Base-by-base conservation (phyloP, 345 rosid species). In the Jatropha curcas region DNA sequence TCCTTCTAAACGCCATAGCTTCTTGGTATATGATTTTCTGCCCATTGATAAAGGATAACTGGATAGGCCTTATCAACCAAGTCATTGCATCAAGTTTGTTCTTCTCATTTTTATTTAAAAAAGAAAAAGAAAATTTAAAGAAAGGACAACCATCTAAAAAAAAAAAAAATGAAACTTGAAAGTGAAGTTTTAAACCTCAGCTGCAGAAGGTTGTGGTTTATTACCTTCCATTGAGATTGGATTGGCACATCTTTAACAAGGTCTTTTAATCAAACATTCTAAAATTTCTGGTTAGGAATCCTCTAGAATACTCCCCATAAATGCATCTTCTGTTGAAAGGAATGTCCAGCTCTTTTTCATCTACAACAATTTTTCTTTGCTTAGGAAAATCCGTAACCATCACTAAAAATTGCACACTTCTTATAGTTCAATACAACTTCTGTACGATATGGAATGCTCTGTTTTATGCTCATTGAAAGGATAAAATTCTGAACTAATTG, bases 221-320 rank as follows among this genome's bases (percentile, higher is more conserved):
- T 19, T 60, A 74, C 55, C 67, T 28, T 72, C 33, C 2, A 0
- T 71, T n/a, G 48, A 34, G 76, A 71, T 70, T 69, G 70, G 79
- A 61, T 34, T 80, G 79, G 79, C 83, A 72, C 80, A 75, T 53
- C 45, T 43, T 13, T 13, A 17, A 4, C 51, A 46, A 46, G n/a
- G 1, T 10, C 11, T 9, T 41, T 41, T 41, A 41, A 41, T 41
- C 11, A 7, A 41, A 37, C 14, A 41, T 41, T 41, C 45, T 41
- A 41, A 6, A 41, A 41, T 41, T 41, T 41, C 45, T 9, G 45
- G 45, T 59, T 39, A 37, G 28, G 13, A 60, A 68, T 12, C 71
- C 81, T 41, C 28, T 30, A 10, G 4, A 55, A 37, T 27, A 6
- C 11, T 50, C 53, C 60, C 27, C 22, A 4, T 11, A 35, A 30